A percentile compares a stretch with the other conserved stretches of the same genome.
Conservation (phyloP, 2,329 filamentous ascomycete species). For the Akanthomyces muscarius region DNA sequence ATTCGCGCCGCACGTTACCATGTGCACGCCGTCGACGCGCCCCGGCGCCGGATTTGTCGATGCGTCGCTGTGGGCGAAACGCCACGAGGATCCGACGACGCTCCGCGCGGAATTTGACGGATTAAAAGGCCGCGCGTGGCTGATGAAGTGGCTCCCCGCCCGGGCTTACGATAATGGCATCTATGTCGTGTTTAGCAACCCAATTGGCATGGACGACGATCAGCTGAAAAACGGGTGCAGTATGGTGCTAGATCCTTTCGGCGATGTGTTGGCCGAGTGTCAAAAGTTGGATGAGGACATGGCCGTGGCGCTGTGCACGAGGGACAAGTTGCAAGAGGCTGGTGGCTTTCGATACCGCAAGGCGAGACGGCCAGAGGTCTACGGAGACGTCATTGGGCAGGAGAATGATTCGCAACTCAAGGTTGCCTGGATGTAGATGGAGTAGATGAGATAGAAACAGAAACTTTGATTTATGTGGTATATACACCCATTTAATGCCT, state of each 20-base stretch:
- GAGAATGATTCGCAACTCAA: constrained; percentile 18
- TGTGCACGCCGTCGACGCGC: constrained; percentile 21
- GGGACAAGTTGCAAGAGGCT: constrained; percentile 20
- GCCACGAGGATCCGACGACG: constrained; percentile 18
- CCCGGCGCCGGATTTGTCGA: constrained; percentile 22
- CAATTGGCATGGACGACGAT: constrained; percentile 21
- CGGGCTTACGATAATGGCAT: constrained; percentile 21
- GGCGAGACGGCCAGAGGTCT: constrained; percentile 19
- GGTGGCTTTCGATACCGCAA: constrained; percentile 20
- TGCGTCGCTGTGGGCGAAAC: constrained; percentile 11
- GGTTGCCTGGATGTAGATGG: constrained; percentile 19
- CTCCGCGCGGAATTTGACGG: constrained; percentile 22
- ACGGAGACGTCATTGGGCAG: constrained; percentile 18
- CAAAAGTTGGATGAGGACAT: constrained; percentile 19
- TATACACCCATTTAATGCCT: not conserved
- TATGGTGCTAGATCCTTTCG: constrained; percentile 21
- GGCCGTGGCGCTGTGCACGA: constrained; percentile 20
- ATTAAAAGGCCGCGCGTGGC: constrained; percentile 21
- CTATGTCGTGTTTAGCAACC: constrained; percentile 22
- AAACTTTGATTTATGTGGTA: too few relatives aligned
- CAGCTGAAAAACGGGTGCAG: constrained; percentile 23
- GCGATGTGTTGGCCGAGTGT: constrained; percentile 21
- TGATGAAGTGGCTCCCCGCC: constrained; percentile 23
- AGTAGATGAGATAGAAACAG: not conserved
- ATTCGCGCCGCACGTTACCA: constrained; percentile 22